Conservation (phyloP, 2,329 filamentous ascomycete species). For the Alternaria dauci region DNA sequence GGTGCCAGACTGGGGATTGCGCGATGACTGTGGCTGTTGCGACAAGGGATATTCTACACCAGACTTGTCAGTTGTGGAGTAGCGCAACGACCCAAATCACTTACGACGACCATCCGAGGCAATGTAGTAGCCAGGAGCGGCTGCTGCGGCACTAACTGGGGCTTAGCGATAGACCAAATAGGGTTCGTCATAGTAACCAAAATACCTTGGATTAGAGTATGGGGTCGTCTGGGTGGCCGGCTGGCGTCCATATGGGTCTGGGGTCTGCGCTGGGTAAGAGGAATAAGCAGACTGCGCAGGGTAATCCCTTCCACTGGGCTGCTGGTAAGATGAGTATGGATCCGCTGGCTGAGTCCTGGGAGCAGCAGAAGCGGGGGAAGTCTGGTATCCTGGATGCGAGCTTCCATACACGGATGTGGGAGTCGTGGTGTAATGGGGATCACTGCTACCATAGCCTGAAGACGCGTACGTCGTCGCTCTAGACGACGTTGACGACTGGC, state of each 20-base stretch:
- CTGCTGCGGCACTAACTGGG: constrained; percentile 41
- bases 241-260: constrained; percentile 40
- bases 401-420: constrained; percentile 39
- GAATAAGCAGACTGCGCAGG: constrained; percentile 31
- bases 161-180: constrained; percentile 54
- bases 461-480: constrained; percentile 28
- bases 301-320: constrained; percentile 35
- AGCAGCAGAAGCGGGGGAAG: constrained; percentile 31
- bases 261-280: constrained; percentile 41
- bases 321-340: constrained; percentile 42
- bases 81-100: constrained; percentile 22
- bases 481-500: constrained; percentile 21
- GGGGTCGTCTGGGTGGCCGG: constrained; percentile 31
- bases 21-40: constrained; percentile 37
- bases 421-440: constrained; percentile 46
- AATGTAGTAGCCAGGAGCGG: constrained; percentile 49
- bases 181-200: constrained; percentile 49
- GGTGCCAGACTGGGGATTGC: constrained; percentile 35
- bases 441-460: constrained; percentile 33
- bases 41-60: constrained; percentile 45
- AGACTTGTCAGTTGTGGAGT: constrained; percentile 27
- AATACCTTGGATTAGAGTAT: constrained; percentile 52
- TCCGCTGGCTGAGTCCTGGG: constrained; percentile 47
- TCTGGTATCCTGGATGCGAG: constrained; percentile 38
- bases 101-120: constrained; percentile 51